Conservation (phyloP, 78 protist species). For the Protostelium mycophagum region DNA sequence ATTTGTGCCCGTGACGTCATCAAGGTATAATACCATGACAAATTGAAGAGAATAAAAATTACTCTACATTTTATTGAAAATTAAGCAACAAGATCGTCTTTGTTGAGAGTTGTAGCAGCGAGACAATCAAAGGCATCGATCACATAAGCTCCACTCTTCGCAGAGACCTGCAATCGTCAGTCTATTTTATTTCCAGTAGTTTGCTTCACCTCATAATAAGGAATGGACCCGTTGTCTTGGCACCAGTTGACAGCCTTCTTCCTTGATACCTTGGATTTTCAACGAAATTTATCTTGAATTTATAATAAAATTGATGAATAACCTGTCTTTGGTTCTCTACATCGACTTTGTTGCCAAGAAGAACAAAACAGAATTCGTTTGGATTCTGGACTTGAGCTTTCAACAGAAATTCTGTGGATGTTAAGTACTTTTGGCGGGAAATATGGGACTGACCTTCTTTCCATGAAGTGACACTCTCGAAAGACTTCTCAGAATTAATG, state of each 20-base stretch:
- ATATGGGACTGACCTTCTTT: conserved; percentile 40
- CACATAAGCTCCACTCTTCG: neutral
- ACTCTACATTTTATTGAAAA: too few relatives aligned
- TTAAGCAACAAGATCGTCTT: neutral
- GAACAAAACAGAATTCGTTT: neutral
- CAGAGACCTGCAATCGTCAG: neutral
- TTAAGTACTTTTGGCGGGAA: neutral
- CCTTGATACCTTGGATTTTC: neutral
- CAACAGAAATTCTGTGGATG: neutral
- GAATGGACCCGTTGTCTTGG: conserved; percentile 1
- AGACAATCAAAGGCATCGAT: neutral
- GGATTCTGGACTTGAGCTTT: neutral
- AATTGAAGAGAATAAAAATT: too few relatives aligned
- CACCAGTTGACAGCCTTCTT: conserved; percentile 6
- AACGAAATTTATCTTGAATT: neutral
- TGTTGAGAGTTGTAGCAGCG: neutral
- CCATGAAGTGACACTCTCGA: conserved; percentile 76
- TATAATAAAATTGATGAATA: too few relatives aligned
- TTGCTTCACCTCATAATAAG: neutral
- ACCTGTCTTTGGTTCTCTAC: neutral
- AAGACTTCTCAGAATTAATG: conserved; percentile 53
- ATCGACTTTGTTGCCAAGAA: conserved; percentile 1
- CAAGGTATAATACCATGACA: too few relatives aligned
- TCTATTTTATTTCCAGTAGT: neutral
- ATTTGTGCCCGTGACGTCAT: too few relatives aligned